These are phyloP conservation scores for Cystobasidium ongulense DNA, from an alignment of 768 basidiomycete species.

Conservation along the genomic window DNA sequence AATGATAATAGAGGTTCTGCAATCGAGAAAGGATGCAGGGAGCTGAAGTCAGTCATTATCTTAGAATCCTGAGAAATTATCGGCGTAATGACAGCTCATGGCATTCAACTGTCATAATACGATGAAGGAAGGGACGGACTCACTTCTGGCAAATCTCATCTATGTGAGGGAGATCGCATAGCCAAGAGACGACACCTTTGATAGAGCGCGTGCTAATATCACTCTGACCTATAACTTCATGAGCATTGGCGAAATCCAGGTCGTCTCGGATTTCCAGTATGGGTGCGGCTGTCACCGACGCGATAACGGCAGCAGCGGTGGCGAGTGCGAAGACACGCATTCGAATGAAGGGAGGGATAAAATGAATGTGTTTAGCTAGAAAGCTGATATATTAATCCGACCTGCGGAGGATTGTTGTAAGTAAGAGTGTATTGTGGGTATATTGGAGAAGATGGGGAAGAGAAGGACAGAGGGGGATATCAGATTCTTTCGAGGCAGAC, in stretches of 20 bases:
- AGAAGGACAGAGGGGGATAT: too few relatives aligned
- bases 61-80: too few relatives aligned
- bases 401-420: too few relatives aligned
- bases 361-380: too few relatives aligned
- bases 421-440: too few relatives aligned
- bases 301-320: background rate
- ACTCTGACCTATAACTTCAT: background rate
- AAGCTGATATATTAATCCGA: too few relatives aligned
- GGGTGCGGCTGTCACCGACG: background rate
- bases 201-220: background rate
- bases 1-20: background rate
- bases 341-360: too few relatives aligned
- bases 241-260: background rate
- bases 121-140: background rate
- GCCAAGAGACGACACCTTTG: conserved; percentile 14
- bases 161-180: background rate
- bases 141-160: conserved; percentile 4
- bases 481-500: too few relatives aligned
- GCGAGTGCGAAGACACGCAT: background rate
- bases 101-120: background rate
- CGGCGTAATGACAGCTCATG: background rate
- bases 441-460: too few relatives aligned
- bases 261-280: background rate
- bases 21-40: background rate
- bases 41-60: too few relatives aligned